A percentile compares a stretch with the other conserved stretches of the same genome.
Conservation (phyloP, 2,329 filamentous ascomycete species). For the Sporothrix pseudoabietina region DNA sequence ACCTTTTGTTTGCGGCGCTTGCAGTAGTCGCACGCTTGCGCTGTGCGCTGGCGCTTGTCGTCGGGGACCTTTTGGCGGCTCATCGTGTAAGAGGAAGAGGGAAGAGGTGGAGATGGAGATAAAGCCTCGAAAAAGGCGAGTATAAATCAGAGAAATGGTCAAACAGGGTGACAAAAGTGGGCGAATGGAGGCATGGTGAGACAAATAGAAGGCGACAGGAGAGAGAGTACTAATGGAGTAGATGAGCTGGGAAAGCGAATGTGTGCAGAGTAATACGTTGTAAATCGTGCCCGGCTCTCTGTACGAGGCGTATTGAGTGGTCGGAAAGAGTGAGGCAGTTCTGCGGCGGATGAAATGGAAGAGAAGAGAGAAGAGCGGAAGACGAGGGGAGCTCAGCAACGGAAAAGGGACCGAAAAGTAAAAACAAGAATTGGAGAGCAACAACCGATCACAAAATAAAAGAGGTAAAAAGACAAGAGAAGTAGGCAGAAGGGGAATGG, state of each 20-base stretch:
- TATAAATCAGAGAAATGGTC: too few relatives aligned
- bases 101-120: neutral
- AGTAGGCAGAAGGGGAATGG: neutral
- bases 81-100: conserved; percentile 41
- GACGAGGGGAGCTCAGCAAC: neutral
- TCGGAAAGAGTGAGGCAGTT: neutral
- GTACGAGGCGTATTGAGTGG: neutral
- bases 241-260: neutral
- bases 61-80: conserved; percentile 58
- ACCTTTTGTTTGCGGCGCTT: conserved; percentile 70
- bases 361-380: neutral
- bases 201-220: neutral
- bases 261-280: neutral
- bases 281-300: neutral
- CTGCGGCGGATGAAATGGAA: neutral
- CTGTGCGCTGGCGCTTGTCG: conserved; percentile 64
- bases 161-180: neutral
- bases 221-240: neutral
- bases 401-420: neutral
- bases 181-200: conserved; percentile 21
- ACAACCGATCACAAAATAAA: neutral
- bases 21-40: conserved; percentile 65
- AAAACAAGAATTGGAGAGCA: neutral
- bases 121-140: neutral
- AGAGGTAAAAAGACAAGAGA: neutral